Evolutionary conservation across 2,329 filamentous ascomycete genomes (phyloP), one percentile per base, ranked within the genome.

Genomic region (Apiospora saccharicola): DNA sequence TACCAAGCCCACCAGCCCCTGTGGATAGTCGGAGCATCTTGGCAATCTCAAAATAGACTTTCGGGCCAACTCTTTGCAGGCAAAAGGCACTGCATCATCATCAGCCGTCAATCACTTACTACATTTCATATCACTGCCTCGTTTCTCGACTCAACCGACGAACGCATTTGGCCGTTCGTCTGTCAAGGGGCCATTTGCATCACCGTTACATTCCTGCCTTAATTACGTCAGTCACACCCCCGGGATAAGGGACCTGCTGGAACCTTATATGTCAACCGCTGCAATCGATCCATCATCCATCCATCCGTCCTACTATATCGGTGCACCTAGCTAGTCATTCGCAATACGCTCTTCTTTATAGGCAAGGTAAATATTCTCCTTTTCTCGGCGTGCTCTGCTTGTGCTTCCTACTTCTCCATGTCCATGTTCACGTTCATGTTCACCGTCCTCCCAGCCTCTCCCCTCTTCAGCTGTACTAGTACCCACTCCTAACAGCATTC

Each of bases 1-100:
- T 64, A 19, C 57, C 13, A 41, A 64, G 19, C 37, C 37, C 37
- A 14, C 34, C 30, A 13, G n/a, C 8, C 7, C 10, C 19, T 41
- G 34, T 41, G 34, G 57, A 7, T 14, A n/a, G 10, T 41, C 57
- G 57, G 57, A 13, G 34, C 57, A 41, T 64, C 57, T 64, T 64
- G 57, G 57, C 57, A 64, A 41, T 41, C 57, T 64, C 34, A 22
- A 64, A 64, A 64, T 64, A 64, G 57, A 64, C 57, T 41, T 64
- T 64, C 57, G 34, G 30, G 19, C 10, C 4, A 22, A 19, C 19
- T 41, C 19, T 41, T 34, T 37, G 12, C 30, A n/a, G 53, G 30
- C 5, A 34, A 34, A 37, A 41, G 57, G 30, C 37, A 41, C 37
- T 41, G 41, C 34, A 64, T 12, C 19, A 64, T 12, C 19, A 37